Conservation (phyloP, 2,329 filamentous ascomycete species). For the Colletotrichum spinosum region DNA sequence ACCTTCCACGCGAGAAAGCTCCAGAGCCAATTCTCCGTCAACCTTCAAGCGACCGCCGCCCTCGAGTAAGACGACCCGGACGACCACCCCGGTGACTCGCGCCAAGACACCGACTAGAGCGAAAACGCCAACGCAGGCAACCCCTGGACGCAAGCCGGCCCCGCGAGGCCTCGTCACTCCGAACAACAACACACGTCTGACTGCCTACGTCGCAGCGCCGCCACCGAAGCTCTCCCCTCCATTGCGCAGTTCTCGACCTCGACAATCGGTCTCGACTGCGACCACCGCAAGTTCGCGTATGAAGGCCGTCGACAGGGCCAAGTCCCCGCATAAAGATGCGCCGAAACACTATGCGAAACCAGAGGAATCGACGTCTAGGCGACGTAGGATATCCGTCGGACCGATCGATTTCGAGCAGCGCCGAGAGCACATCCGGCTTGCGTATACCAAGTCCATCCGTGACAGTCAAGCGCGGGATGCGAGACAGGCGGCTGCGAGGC, state of each 20-base stretch:
- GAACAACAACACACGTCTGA: conserved; percentile 70
- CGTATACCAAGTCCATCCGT: conserved; percentile 85
- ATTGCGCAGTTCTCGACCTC: conserved; percentile 83
- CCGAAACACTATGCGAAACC: conserved; percentile 46
- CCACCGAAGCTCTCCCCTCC: conserved; percentile 81
- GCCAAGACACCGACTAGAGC: conserved; percentile 58
- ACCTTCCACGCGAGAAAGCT: conserved; percentile 53
- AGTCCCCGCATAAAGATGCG: conserved; percentile 53
- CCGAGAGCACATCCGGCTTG: conserved; percentile 84
- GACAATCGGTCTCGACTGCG: conserved; percentile 81
- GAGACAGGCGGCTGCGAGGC: conserved; percentile 65
- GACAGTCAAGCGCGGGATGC: conserved; percentile 74
- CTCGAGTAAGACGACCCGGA: conserved; percentile 54
- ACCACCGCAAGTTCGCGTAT: conserved; percentile 77
- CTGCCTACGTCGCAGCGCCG: conserved; percentile 79
- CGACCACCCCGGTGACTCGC: conserved; percentile 52
- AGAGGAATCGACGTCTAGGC: conserved; percentile 52
- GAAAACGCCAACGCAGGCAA: conserved; percentile 56
- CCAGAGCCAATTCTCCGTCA: conserved; percentile 66
- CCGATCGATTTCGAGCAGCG: conserved; percentile 88
- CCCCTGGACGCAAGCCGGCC: conserved; percentile 51
- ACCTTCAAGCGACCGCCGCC: conserved; percentile 55
- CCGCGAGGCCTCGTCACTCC: conserved; percentile 57
- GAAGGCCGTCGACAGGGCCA: conserved; percentile 70
- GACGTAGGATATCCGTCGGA: conserved; percentile 71